Evolutionary conservation across 495 filamentous ascomycete genomes (phyloP).

Genomic region (Melanomma pulvis-pyrius): DNA sequence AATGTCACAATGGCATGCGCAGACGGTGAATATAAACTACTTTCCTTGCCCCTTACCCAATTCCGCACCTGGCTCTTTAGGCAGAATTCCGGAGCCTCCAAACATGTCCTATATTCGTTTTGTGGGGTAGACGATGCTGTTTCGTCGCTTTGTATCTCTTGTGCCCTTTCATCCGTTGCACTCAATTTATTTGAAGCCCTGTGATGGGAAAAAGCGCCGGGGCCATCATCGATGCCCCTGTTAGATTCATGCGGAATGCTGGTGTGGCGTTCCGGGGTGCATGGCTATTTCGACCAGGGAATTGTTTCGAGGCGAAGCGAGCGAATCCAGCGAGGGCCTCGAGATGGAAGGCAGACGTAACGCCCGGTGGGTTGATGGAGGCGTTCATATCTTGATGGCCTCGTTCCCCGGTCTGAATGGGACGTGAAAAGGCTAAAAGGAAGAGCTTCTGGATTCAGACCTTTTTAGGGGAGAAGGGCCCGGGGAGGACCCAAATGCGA

Average conservation of each 20-base stretch:
- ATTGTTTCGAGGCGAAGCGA: conserved; percentile 30
- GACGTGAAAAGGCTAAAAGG: conserved; percentile 1
- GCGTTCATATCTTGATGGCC: neutral
- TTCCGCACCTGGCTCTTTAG: conserved; percentile 21
- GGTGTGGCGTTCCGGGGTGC: conserved; percentile 34
- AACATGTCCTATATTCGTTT: conserved; percentile 15
- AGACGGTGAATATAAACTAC: conserved; percentile 8
- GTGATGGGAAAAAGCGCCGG: conserved; percentile 15
- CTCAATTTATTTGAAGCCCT: conserved; percentile 21
- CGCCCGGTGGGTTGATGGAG: neutral
- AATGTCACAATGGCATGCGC: neutral
- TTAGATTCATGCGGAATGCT: conserved; percentile 17
- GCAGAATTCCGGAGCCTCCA: conserved; percentile 23
- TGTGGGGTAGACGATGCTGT: conserved; percentile 10
- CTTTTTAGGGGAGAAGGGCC: neutral
- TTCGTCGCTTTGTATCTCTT: neutral
- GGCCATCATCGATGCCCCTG: conserved; percentile 1
- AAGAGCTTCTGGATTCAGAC: neutral
- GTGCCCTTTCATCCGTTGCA: conserved; percentile 31
- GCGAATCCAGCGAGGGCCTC: conserved; percentile 5
- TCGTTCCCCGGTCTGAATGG: neutral
- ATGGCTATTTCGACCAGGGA: conserved; percentile 7
- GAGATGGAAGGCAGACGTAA: neutral
- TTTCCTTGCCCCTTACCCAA: neutral
- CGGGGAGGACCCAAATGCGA: neutral